These are phyloP conservation scores for Pyracantha coccinea DNA, from an alignment of 331 rosid genomes.

Conservation along the genomic window DNA sequence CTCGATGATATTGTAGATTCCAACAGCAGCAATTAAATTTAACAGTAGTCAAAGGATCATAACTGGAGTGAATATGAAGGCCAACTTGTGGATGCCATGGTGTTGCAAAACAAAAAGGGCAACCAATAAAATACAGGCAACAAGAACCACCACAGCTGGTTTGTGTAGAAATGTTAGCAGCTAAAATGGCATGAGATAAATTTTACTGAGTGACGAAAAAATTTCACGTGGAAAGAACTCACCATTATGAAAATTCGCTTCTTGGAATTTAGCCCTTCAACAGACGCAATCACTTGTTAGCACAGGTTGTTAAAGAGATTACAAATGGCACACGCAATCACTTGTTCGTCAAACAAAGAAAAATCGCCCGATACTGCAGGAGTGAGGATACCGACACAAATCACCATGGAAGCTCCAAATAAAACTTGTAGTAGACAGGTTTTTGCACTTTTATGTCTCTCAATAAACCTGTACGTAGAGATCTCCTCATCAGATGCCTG, in stretches of 20 bases:
- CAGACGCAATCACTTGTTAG: constrained; percentile 38
- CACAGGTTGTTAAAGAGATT: constrained; percentile 11
- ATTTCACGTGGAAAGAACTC: constrained; percentile 22
- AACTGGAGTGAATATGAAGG: constrained; percentile 74
- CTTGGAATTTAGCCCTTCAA: constrained; percentile 61
- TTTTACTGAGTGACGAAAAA: not conserved
- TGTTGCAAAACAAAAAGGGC: constrained; percentile 73
- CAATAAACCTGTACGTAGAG: constrained; percentile 65
- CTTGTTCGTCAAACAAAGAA: constrained; percentile 4
- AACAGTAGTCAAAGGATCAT: constrained; percentile 66
- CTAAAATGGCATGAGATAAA: constrained; percentile 1
- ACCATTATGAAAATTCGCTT: constrained; percentile 33
- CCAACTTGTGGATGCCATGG: constrained; percentile 72
- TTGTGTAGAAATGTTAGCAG: constrained; percentile 14
- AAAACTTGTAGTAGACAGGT: constrained; percentile 56
- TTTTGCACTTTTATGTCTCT: constrained; percentile 58
- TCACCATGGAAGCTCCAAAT: constrained; percentile 84
- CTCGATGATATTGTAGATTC: constrained; percentile 64
- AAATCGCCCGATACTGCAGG: constrained; percentile 79
- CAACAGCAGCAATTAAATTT: constrained; percentile 48
- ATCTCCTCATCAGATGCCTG: constrained; percentile 96
- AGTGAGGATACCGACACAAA: constrained; percentile 66
- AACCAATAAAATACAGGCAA: constrained; percentile 60
- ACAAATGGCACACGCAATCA: not conserved
- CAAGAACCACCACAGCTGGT: constrained; percentile 49